phyloP scores from a whole-genome alignment of 441 rosid genomes.

The Erysimum cheiri region DNA sequence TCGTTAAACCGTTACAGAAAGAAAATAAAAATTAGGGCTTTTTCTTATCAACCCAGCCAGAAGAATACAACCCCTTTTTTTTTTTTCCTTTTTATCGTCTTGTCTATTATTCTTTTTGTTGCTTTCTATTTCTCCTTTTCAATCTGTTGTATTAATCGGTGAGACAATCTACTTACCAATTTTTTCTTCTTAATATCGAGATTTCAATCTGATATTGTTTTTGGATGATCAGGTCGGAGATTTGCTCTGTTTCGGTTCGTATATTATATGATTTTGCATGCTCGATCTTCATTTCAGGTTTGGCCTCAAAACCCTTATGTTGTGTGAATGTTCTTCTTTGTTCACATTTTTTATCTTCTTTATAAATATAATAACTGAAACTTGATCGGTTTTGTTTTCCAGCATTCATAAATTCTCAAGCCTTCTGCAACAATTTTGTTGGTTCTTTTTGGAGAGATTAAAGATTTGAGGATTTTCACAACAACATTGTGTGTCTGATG shows the following conservation, averaged over 20 bases:
- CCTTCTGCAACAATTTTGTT: conserved; percentile 31
- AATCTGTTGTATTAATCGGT: conserved; percentile 1
- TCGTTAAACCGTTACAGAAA: too few species aligned
- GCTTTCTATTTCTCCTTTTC: background rate
- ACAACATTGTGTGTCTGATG: conserved; percentile 39
- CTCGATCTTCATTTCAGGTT: conserved; percentile 33
- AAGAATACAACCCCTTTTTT: too few species aligned
- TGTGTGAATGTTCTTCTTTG: background rate
- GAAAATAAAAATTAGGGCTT: too few species aligned
- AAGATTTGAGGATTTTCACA: conserved; percentile 1
- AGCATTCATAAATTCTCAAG: conserved; percentile 14
- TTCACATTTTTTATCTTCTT: background rate
- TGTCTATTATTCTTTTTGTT: too few species aligned
- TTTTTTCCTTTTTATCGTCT: too few species aligned
- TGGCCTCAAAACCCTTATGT: conserved; percentile 5
- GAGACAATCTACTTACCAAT: background rate
- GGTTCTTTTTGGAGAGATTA: conserved; percentile 9
- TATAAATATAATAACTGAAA: background rate
- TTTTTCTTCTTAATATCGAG: background rate
- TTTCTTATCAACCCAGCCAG: too few species aligned
- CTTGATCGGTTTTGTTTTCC: background rate
- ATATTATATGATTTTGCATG: background rate
- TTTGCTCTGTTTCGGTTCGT: conserved; percentile 3
- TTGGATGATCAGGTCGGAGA: conserved; percentile 15
- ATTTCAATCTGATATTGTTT: background rate